Evolutionary conservation across 768 basidiomycete species (phyloP), one percentile per base, ranked within the genome.

Genomic region (Cystobasidium onofrii): DNA sequence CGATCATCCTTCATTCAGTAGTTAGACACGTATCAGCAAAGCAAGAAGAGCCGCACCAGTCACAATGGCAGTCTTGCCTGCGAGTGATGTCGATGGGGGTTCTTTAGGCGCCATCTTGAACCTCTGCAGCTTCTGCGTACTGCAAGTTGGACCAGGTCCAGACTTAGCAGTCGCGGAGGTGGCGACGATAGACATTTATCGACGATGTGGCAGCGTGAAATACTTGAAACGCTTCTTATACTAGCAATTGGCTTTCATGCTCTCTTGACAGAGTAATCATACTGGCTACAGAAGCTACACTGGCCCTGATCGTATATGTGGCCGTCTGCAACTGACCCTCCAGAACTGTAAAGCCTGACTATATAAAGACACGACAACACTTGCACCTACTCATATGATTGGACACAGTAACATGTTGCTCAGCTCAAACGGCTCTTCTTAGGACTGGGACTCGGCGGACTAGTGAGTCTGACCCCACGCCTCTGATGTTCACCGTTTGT

Each of bases 391-490:
- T 20, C 46, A 50, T 18, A 18, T 7, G n/a, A 9, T 20, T 20
- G 46, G 9, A 50, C 20, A 50, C 20, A n/a, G 57, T 27, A 60
- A 54, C 20, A 54, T 20, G n/a, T 54, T 20, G 4, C 15, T 36
- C 36, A 64, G 36, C 36, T 64, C 63, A 71, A 34, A 4, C 55
- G 3, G 17, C 69, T 55, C 39, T 71, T 71, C 69, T 71, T 71
- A 23, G 69, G 69, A 27, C 69, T 71, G 2, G 69, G 69, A 39
- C 54, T 57, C 1, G 44, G 9, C 7, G 69, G 69, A 27, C 69
- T 71, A 20, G 52, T 71, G 12, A 71, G 29, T n/a, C 69, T 29
- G 33, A 71, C 43, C 6, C 69, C 55, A 2, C 69, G 33, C 29
- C 55, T 55, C 54, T 46, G 36, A n/a, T 55, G 46, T 55, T 46